Evolutionary conservation across 2,329 filamentous ascomycete species (phyloP), one percentile per base, ranked within the genome.

Genomic region (Calonectria pauciramosa): DNA sequence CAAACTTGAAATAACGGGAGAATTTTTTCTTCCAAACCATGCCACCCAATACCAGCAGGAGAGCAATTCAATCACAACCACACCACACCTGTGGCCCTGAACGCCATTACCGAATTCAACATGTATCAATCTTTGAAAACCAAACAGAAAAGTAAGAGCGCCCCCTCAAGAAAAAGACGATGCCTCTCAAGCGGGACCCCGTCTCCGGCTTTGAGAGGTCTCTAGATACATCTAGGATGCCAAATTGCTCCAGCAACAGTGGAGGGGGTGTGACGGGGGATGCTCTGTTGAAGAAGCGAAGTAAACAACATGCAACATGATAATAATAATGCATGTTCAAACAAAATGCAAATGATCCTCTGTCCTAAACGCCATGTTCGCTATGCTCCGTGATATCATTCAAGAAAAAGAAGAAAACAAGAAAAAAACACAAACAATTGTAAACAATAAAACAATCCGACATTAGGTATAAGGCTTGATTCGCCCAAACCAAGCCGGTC

Each of bases 341-440:
- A 76, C 64, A 76, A 76, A 79, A 81, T 77, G 75, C 65, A 80
- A 59, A 78, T 75, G 64, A 71, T 72, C 71, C 75, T 77, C 79
- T 77, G 75, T 77, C 79, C 78, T 73, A 72, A 84, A 86, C 85
- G 83, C 85, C 85, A 71, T 77, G 75, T 80, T 84, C 85, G 85
- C 85, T 86, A 86, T 86, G 85, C 85, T 84, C 82, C 82, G 60
- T 81, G 77, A 81, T 79, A 81, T 78, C 78, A 76, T 79, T 67
- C 68, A 66, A 77, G 76, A 77, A 76, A 47, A 23, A 47, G 10
- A 23, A 47, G 7, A 47, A 6, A n/a, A n/a, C n/a, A n/a, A n/a
- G n/a, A n/a, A 4, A 47, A 75, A 80, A 76, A 78, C 76, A 73
- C 63, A 78, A 63, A 78, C 73, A 78, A 79, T 68, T 47, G 49